These are phyloP conservation scores for Toxoplasma gondii DNA, from an alignment of 169 alveolate species.

Conservation along the genomic window DNA sequence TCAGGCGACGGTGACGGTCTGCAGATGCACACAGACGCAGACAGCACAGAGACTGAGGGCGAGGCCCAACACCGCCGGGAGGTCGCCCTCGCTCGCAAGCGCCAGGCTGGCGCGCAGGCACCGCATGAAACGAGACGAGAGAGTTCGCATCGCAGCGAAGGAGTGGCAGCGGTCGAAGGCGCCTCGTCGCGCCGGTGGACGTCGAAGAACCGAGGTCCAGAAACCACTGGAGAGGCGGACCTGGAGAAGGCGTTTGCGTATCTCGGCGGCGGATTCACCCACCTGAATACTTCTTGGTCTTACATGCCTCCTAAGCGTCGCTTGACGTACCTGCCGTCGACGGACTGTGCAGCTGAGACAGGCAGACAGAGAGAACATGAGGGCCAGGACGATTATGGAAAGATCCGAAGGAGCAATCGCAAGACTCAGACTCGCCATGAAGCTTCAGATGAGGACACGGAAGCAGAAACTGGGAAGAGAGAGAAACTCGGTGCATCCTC, in stretches of 20 bases:
- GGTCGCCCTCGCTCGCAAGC: slow-evolving; percentile 12
- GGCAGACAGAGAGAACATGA: neutral
- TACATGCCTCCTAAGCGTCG: slow-evolving; percentile 31
- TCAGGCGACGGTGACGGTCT: slow-evolving; percentile 18
- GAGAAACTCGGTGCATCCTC: neutral
- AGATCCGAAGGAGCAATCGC: neutral
- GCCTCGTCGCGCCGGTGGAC: neutral
- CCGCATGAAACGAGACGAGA: neutral
- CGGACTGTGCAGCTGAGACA: neutral
- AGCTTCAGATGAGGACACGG: neutral
- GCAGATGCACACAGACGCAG: slow-evolving; percentile 30
- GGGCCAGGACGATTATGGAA: neutral
- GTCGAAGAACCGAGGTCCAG: neutral
- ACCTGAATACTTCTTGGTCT: slow-evolving; percentile 1
- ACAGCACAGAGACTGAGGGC: slow-evolving; percentile 38
- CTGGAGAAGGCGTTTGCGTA: neutral
- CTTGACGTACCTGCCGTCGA: neutral
- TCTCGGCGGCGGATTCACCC: slow-evolving; percentile 26
- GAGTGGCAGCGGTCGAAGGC: neutral
- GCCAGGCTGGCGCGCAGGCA: neutral
- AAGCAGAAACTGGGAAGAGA: neutral
- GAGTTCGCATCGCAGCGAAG: neutral
- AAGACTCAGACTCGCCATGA: neutral
- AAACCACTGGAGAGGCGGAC: neutral
- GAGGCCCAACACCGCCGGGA: slow-evolving; percentile 11